Evolutionary conservation across 768 basidiomycete genomes (phyloP), one percentile per base, ranked within the genome.

Genomic region (Termitomyces sp.): DNA sequence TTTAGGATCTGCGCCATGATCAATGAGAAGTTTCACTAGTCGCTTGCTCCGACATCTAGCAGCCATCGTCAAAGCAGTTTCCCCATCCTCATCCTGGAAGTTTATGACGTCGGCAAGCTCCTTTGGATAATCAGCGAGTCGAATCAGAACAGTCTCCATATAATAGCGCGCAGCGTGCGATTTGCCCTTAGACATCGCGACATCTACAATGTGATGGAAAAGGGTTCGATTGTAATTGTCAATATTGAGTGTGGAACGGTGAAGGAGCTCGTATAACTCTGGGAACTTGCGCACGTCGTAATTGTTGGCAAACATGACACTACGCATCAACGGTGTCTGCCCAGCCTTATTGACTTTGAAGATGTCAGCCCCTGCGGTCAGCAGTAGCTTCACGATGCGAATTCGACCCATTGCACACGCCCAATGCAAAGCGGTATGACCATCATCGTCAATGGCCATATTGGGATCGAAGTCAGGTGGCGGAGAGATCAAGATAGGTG

Each of bases 251-350:
- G 96, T 98, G 18, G 95, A 96, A n/a, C 94, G 89, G 67, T 98
- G 97, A 36, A 99, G 74, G 14, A 99, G 83, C 69, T 98, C 95
- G 74, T 97, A 98, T 18, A 99, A 79, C 71, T 98, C 96, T 2
- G 95, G 93, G 66, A 99, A 99, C 72, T 99, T 99, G 64, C 97
- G 91, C 47, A 98, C 91, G 72, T 99, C 97, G 70, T 99, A 99
- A 71, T 98, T 99, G 73, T 99, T 99, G 50, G 93, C 93, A 72
- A 98, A 99, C 96, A 98, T 98, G 65, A 99, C 97, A 67, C 89
- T 89, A 16, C 97, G 92, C 97, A 99, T 99, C 43, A 99, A 76
- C 1, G 96, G 90, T 14, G 97, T 98, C 72, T 98, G 97, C 3
- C 97, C 97, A 12, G 93, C 85, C 67, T 90, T 92, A 76, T 98